phyloP scores from a whole-genome alignment of 31 red algal genomes.

The Bonnemaisonia californica region DNA sequence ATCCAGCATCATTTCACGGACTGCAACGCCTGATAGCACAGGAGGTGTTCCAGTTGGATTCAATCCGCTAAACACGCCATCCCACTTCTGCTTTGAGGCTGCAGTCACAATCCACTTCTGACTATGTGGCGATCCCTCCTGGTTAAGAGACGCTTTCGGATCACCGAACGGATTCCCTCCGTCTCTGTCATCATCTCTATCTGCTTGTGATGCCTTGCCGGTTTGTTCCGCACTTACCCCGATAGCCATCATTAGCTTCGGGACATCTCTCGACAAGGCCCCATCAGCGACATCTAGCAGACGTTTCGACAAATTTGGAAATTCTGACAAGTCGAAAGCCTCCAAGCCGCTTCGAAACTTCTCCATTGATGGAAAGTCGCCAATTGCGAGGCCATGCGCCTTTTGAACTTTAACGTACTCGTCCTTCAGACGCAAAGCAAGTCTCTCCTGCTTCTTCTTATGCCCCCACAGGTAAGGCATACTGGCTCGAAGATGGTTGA shows the following conservation, averaged over 20 bases:
- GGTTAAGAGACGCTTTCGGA: conserved; percentile 2
- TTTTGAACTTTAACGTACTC: conserved; percentile 75
- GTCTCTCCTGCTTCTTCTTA: conserved; percentile 81
- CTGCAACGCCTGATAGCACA: conserved; percentile 44
- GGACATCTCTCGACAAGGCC: conserved; percentile 67
- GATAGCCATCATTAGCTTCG: conserved; percentile 61
- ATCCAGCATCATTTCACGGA: conserved; percentile 76
- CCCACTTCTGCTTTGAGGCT: conserved; percentile 76
- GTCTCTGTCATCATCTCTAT: conserved; percentile 54
- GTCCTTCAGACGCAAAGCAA: conserved; percentile 58
- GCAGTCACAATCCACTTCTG: conserved; percentile 60
- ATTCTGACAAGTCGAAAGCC: conserved; percentile 67
- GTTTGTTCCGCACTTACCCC: conserved; percentile 46
- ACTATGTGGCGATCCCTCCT: neutral
- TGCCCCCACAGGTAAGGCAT: conserved; percentile 81
- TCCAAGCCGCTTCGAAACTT: conserved; percentile 67
- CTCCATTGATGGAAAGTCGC: conserved; percentile 79
- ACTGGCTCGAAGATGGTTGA: conserved; percentile 66
- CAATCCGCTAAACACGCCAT: conserved; percentile 57
- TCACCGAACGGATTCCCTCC: conserved; percentile 71
- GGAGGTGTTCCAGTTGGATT: conserved; percentile 61
- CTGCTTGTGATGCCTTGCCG: conserved; percentile 45
- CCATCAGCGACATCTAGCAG: conserved; percentile 70
- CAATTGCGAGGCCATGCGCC: conserved; percentile 64
- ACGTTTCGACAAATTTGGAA: conserved; percentile 67